Percentiles rank a stretch among this genome's conserved stretches.
Evolutionary conservation across 2,329 filamentous ascomycete species (phyloP).

Genomic region (Rhexocercosporidium sp.): DNA sequence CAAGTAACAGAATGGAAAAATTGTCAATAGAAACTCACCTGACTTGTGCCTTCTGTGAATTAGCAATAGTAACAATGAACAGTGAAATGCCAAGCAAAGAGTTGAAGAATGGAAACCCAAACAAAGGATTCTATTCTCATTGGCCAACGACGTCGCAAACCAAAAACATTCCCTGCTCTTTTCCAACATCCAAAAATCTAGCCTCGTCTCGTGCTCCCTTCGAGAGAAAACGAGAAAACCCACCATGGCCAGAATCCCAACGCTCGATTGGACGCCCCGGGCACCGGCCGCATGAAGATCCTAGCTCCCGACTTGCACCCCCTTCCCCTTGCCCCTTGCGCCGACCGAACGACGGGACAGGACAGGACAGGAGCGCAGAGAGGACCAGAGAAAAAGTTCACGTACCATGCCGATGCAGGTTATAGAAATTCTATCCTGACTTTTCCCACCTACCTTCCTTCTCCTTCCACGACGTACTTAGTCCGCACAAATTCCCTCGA

Average conservation of each 20-base stretch:
- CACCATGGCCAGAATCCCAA: not conserved
- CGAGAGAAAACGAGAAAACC: not conserved
- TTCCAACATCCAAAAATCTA: too few relatives aligned
- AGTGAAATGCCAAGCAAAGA: too few relatives aligned
- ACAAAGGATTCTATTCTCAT: too few relatives aligned
- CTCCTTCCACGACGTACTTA: too few relatives aligned
- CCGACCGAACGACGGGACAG: not conserved
- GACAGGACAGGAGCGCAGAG: not conserved
- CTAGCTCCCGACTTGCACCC: not conserved
- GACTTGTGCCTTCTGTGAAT: too few relatives aligned
- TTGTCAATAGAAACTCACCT: not conserved
- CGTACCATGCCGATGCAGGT: not conserved
- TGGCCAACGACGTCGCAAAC: too few relatives aligned
- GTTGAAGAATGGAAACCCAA: too few relatives aligned
- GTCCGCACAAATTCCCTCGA: too few relatives aligned
- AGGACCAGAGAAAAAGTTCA: not conserved
- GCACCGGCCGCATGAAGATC: not conserved
- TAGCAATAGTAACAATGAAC: too few relatives aligned
- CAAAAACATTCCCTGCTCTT: too few relatives aligned
- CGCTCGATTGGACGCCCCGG: not conserved
- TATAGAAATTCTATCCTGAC: slow-evolving; percentile 1
- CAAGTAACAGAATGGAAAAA: slow-evolving; percentile 10
- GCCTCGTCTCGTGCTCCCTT: not conserved
- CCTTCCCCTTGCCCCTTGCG: not conserved
- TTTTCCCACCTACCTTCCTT: not conserved